Evolutionary conservation across 1,139 yeast genomes (phyloP).

Genomic region (Blastobotrys arbuscula): DNA sequence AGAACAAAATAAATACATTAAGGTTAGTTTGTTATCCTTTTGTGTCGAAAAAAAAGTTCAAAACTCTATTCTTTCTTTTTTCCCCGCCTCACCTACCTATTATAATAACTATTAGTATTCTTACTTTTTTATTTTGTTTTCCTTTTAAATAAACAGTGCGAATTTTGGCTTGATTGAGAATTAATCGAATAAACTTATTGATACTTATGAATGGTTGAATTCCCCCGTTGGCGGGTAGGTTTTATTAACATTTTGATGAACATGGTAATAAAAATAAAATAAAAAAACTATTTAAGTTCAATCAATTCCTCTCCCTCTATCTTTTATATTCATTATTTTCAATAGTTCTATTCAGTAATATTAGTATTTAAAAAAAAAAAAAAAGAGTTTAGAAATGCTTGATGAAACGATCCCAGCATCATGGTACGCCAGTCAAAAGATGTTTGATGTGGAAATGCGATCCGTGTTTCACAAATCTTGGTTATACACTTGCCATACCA

Average conservation of each 20-base stretch:
- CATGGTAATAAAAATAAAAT: too few species aligned
- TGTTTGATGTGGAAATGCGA: slow-evolving; percentile 12
- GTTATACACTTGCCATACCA: slow-evolving; percentile 9
- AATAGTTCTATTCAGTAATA: neutral
- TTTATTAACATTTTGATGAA: too few species aligned
- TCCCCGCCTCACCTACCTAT: neutral
- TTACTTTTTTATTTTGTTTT: neutral
- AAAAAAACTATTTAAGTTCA: too few species aligned
- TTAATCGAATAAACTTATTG: too few species aligned
- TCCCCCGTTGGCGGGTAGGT: too few species aligned
- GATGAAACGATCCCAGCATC: slow-evolving; percentile 12
- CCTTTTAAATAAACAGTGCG: neutral
- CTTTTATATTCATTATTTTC: too few species aligned
- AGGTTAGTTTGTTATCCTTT: neutral
- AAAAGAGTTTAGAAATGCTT: neutral
- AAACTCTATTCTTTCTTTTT: neutral
- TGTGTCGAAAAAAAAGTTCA: too few species aligned
- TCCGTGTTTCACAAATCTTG: slow-evolving; percentile 13
- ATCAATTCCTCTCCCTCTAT: too few species aligned
- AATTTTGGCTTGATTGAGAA: slow-evolving; percentile 8
- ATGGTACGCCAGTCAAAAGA: slow-evolving; percentile 11
- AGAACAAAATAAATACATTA: neutral
- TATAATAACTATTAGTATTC: neutral
- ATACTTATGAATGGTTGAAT: too few species aligned
- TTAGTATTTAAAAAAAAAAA: neutral